A percentile compares a stretch with the other conserved stretches of the same genome.
These are phyloP conservation scores for Rhizoclosmatium globosum DNA, from an alignment of 192 early-diverging fungal species.

Conservation along the genomic window DNA sequence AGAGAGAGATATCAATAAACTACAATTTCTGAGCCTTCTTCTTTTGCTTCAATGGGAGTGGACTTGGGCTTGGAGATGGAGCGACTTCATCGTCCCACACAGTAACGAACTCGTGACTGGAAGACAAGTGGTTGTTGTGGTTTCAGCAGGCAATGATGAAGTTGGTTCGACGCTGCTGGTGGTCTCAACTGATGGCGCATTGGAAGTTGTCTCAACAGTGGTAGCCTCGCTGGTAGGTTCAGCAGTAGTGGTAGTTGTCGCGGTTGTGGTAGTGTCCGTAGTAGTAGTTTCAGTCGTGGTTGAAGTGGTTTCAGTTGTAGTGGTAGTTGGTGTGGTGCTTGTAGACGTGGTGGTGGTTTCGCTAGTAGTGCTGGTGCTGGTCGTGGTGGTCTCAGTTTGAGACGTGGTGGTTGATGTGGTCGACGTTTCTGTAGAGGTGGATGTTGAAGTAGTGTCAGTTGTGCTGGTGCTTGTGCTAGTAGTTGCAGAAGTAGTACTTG, in stretches of 20 bases:
- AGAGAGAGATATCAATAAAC: background rate
- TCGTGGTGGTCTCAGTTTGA: slow-evolving; percentile 10
- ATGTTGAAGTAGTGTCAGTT: background rate
- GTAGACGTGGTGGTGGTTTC: slow-evolving; percentile 9
- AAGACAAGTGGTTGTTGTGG: background rate
- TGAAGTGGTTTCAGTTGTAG: slow-evolving; percentile 11
- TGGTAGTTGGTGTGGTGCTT: background rate
- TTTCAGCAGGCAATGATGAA: background rate
- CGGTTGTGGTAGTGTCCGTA: background rate
- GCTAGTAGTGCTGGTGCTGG: slow-evolving; percentile 2
- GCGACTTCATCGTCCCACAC: background rate
- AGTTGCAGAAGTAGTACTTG: background rate
- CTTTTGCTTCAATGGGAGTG: background rate
- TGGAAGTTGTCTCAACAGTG: background rate
- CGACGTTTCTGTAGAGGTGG: slow-evolving; percentile 8
- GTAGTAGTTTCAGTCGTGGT: slow-evolving; percentile 5
- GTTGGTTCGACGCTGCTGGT: background rate
- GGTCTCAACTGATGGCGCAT: background rate
- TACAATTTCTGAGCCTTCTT: background rate
- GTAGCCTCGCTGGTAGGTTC: background rate
- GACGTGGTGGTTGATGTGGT: slow-evolving; percentile 7
- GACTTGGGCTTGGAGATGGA: background rate
- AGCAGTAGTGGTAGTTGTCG: background rate
- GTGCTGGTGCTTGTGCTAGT: slow-evolving; percentile 4
- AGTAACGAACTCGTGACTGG: background rate